phyloP scores from a whole-genome alignment of 805 yeast genomes.

The Yamadazyma ubonensis region DNA sequence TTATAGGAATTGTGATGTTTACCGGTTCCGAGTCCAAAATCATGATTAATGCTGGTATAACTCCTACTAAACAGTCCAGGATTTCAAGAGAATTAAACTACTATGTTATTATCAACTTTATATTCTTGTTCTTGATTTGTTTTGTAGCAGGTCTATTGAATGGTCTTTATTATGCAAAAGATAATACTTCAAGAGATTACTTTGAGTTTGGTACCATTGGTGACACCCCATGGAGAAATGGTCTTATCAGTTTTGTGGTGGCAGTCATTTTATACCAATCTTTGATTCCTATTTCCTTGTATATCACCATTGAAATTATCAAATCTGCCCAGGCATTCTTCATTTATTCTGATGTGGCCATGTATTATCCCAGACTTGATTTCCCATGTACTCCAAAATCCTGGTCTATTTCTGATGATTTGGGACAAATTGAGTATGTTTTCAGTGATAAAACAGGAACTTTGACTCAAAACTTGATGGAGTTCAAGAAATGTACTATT shows the following conservation, averaged over 20 bases:
- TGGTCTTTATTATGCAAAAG: conserved; percentile 58
- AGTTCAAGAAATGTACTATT: conserved; percentile 76
- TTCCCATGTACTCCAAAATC: conserved; percentile 83
- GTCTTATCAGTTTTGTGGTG: conserved; percentile 71
- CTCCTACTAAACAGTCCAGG: conserved; percentile 75
- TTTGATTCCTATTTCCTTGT: conserved; percentile 78
- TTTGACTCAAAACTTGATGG: conserved; percentile 81
- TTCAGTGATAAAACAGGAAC: conserved; percentile 88
- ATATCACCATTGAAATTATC: conserved; percentile 78
- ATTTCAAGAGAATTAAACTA: conserved; percentile 70
- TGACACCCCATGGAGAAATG: conserved; percentile 63
- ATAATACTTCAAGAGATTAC: conserved; percentile 52
- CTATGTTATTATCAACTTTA: conserved; percentile 66
- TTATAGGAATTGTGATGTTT: conserved; percentile 69
- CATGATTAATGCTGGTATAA: conserved; percentile 76
- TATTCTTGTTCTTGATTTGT: conserved; percentile 63
- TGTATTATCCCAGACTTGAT: conserved; percentile 68
- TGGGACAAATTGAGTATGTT: conserved; percentile 82
- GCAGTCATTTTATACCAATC: conserved; percentile 75
- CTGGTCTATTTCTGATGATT: conserved; percentile 83
- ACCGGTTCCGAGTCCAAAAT: conserved; percentile 81
- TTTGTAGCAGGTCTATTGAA: conserved; percentile 68
- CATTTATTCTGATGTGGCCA: conserved; percentile 69
- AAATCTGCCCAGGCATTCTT: conserved; percentile 81
- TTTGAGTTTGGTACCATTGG: conserved; percentile 73